These are phyloP conservation scores for Asparagopsis taxiformis DNA, from an alignment of 31 red algal species.

Conservation along the genomic window DNA sequence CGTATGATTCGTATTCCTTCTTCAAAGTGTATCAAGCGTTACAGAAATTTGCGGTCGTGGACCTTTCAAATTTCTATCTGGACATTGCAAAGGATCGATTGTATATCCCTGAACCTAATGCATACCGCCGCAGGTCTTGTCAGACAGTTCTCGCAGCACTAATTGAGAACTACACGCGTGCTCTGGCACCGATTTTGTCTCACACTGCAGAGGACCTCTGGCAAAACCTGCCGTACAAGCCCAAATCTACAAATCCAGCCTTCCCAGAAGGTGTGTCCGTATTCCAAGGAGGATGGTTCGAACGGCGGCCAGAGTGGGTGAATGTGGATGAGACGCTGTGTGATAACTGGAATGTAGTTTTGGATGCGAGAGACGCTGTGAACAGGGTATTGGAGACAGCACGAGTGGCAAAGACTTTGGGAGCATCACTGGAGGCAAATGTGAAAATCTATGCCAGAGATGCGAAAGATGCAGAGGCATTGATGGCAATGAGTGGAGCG, in stretches of 20 bases:
- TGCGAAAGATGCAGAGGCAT: slow-evolving; percentile 22
- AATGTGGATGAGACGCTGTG: slow-evolving; percentile 15
- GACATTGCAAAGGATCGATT: slow-evolving; percentile 99
- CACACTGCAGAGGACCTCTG: slow-evolving; percentile 98
- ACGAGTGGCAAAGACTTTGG: slow-evolving; percentile 72
- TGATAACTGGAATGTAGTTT: slow-evolving; percentile 60
- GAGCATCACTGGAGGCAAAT: slow-evolving; percentile 85
- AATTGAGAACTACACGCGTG: slow-evolving; percentile 62
- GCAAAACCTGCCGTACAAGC: slow-evolving; percentile 79
- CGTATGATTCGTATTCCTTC: slow-evolving; percentile 85
- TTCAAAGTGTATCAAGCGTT: slow-evolving; percentile 86
- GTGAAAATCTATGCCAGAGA: slow-evolving; percentile 56
- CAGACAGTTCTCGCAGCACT: slow-evolving; percentile 81
- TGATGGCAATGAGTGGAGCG: slow-evolving; percentile 17
- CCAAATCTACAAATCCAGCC: slow-evolving; percentile 44
- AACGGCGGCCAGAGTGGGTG: slow-evolving; percentile 27
- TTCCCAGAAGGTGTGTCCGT: slow-evolving; percentile 47
- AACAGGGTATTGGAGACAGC: slow-evolving; percentile 93
- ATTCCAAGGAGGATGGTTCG: slow-evolving; percentile 87
- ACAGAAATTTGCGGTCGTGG: slow-evolving; percentile 84
- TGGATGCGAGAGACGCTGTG: slow-evolving; percentile 74
- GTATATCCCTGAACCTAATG: slow-evolving; percentile 73
- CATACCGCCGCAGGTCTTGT: slow-evolving; percentile 79
- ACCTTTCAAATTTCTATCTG: slow-evolving; percentile 97
- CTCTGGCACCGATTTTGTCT: slow-evolving; percentile 88